These are phyloP conservation scores for Eucalyptus tenuipes DNA, from an alignment of 345 rosid genomes.

Conservation along the genomic window DNA sequence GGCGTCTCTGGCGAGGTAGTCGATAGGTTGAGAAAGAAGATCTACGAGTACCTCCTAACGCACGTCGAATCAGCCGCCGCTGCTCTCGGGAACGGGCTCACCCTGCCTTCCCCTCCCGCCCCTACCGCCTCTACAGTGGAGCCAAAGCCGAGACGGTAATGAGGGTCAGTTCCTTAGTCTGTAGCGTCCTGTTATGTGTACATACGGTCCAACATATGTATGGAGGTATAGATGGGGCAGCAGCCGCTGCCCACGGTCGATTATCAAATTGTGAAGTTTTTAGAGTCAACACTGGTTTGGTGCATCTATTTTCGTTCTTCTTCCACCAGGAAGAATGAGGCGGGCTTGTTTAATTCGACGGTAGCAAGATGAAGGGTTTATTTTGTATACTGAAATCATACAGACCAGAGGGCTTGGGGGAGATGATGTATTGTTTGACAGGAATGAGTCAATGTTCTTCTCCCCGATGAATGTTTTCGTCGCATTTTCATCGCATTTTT, in stretches of 20 bases:
- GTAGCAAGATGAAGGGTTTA: neutral
- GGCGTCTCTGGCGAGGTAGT: constrained; percentile 50
- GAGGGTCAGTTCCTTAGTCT: neutral
- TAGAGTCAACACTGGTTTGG: neutral
- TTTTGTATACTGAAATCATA: neutral
- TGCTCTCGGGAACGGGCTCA: constrained; percentile 34
- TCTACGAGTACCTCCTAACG: constrained; percentile 77
- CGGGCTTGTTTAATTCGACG: neutral
- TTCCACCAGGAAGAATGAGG: neutral
- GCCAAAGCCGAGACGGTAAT: neutral
- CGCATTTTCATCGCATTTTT: too few species aligned
- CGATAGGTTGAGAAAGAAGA: constrained; percentile 72
- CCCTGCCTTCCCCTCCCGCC: neutral
- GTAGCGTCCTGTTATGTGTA: neutral
- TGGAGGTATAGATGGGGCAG: neutral
- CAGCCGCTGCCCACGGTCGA: neutral
- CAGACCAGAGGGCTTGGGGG: neutral
- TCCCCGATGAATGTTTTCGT: neutral
- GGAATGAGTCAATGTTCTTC: neutral
- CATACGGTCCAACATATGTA: neutral
- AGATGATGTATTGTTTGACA: neutral
- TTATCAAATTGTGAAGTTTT: neutral
- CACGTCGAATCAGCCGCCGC: constrained; percentile 96
- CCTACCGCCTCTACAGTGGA: neutral
- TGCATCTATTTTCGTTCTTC: neutral